These are phyloP conservation scores for Metschnikowia borealis DNA, from an alignment of 805 yeast genomes.

Conservation along the genomic window DNA sequence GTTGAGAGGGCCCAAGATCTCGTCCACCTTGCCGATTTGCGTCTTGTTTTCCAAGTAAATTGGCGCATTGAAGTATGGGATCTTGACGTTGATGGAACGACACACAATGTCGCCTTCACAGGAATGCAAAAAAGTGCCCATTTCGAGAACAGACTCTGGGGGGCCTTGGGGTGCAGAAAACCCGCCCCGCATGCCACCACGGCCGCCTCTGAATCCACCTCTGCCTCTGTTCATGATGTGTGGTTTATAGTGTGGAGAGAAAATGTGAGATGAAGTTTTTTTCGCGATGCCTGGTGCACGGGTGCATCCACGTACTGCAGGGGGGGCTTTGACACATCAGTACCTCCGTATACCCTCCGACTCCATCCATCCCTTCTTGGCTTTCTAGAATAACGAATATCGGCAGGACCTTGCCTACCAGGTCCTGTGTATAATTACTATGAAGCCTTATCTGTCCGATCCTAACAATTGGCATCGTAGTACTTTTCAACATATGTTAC, in stretches of 20 bases:
- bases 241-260: constrained; percentile 1
- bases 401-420: no score
- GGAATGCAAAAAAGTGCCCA: constrained; percentile 88
- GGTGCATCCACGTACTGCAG: constrained; percentile 5
- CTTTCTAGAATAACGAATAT: no score
- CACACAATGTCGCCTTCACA: constrained; percentile 98
- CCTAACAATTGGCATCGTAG: no score
- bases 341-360: background rate
- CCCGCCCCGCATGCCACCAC: constrained; percentile 68
- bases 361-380: background rate
- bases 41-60: constrained; percentile 94
- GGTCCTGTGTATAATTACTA: no score
- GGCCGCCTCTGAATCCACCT: constrained; percentile 67
- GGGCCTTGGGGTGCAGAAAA: constrained; percentile 84
- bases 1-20: constrained; percentile 94
- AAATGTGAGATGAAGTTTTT: constrained; percentile 11
- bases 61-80: constrained; percentile 98
- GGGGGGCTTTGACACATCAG: background rate
- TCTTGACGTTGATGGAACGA: constrained; percentile 86
- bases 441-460: no score
- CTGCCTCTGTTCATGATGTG: constrained; percentile 50
- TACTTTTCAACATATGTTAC: no score
- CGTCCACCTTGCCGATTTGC: constrained; percentile 96
- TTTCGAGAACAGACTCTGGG: constrained; percentile 89
- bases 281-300: constrained; percentile 21